Evolutionary conservation across 257 asterid genomes (phyloP).

Genomic region (Asclepias syriaca): DNA sequence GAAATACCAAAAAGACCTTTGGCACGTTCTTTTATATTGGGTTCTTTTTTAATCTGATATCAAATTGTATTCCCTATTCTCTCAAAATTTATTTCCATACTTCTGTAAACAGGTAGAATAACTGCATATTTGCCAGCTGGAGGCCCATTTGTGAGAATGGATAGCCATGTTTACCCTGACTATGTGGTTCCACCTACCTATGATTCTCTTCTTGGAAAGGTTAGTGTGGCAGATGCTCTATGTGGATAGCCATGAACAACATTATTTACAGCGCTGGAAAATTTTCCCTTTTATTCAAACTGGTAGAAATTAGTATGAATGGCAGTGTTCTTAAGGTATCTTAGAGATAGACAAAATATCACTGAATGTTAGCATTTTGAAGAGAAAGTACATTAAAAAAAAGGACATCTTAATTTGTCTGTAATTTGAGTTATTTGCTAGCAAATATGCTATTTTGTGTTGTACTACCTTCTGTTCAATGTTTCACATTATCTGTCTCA

Average conservation of each 20-base stretch:
- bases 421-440: not conserved
- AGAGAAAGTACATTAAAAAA: not conserved
- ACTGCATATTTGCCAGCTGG: constrained; percentile 95
- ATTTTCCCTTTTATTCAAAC: not conserved
- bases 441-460: not conserved
- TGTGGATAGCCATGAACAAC: not conserved
- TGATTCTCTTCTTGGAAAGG: constrained; percentile 98
- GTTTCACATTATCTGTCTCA: not conserved
- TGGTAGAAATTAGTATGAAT: not conserved
- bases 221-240: constrained; percentile 16
- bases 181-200: constrained; percentile 99
- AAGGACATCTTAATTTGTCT: not conserved
- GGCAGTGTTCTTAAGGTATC: not conserved
- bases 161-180: constrained; percentile 96
- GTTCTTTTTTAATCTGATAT: not conserved
- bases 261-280: not conserved
- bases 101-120: constrained; percentile 66
- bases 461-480: not conserved
- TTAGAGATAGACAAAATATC: not conserved
- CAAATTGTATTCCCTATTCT: not conserved
- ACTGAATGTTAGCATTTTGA: not conserved
- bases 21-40: not conserved
- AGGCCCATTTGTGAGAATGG: constrained; percentile 98
- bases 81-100: constrained; percentile 8
- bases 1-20: not conserved